These are phyloP conservation scores for Gonapodya sp. DNA, from an alignment of 192 early-diverging fungal genomes.

Conservation along the genomic window DNA sequence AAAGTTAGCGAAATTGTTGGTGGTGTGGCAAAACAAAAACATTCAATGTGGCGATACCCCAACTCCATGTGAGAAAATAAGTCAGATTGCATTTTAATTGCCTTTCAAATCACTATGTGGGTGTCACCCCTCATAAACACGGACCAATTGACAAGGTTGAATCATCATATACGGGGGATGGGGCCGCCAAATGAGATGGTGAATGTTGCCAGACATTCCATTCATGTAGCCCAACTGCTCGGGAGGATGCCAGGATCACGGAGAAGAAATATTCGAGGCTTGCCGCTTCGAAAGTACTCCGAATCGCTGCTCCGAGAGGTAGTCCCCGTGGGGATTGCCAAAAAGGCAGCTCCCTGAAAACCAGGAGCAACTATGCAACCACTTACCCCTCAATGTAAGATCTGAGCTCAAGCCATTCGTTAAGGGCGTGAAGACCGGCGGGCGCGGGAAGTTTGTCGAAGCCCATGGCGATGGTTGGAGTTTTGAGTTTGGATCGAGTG, in stretches of 20 bases:
- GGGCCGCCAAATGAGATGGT: no score
- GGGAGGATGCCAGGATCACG: no score
- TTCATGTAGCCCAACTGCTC: no score
- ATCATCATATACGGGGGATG: no score
- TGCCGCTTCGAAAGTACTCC: no score
- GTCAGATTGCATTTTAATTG: constrained; percentile 26
- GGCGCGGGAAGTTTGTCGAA: constrained; percentile 54
- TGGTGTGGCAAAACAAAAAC: constrained; percentile 11
- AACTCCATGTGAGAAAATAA: constrained; percentile 15
- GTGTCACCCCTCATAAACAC: constrained; percentile 56
- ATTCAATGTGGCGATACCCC: constrained; percentile 8
- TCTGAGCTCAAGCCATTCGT: constrained; percentile 65
- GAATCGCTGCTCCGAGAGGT: no score
- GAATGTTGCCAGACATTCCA: no score
- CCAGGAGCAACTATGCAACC: neutral
- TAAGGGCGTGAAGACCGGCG: constrained; percentile 57
- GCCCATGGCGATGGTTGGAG: constrained; percentile 30
- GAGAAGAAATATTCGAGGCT: no score
- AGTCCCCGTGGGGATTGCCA: no score
- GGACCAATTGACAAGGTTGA: constrained; percentile 48
- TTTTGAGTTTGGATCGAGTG: neutral
- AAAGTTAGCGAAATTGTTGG: constrained; percentile 4
- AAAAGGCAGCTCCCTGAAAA: neutral
- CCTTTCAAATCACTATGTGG: constrained; percentile 31
- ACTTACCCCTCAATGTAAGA: constrained; percentile 72